Conservation (phyloP, 225 moss, liverwort and hornwort species). For the Sphagnum contortum region DNA sequence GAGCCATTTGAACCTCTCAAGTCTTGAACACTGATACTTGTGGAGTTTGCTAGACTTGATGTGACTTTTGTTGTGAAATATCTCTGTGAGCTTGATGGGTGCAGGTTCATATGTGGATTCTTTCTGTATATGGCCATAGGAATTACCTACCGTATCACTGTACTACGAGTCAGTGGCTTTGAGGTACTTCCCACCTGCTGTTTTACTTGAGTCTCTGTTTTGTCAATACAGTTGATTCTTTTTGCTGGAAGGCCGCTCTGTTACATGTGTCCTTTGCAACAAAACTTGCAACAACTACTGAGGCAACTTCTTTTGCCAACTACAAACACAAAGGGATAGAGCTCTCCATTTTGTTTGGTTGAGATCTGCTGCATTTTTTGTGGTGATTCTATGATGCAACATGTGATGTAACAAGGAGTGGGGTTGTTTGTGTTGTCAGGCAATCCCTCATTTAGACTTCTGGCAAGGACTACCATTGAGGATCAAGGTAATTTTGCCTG, state of each 20-base stretch:
- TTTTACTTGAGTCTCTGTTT: no score
- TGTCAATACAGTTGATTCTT: neutral
- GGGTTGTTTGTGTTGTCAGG: conserved; percentile 25
- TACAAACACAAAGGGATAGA: no score
- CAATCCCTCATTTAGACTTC: conserved; percentile 74
- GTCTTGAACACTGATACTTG: no score
- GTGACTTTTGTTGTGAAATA: no score
- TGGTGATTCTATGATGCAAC: neutral
- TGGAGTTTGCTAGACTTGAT: no score
- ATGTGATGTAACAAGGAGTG: neutral
- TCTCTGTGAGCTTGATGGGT: neutral
- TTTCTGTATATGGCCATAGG: conserved; percentile 84
- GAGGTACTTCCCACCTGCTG: conserved; percentile 33
- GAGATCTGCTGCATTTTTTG: neutral
- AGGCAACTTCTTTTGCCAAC: no score
- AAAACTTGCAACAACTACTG: no score
- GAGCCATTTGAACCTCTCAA: no score
- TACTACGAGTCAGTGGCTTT: conserved; percentile 79
- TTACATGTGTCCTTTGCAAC: no score
- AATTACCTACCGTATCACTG: conserved; percentile 81
- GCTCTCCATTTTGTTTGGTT: neutral
- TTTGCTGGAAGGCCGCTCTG: neutral
- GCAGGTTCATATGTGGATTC: conserved; percentile 70
- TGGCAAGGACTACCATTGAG: conserved; percentile 75
- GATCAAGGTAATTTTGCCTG: conserved; percentile 38